Conservation (phyloP, 441 rosid species). For the Lepidium campestre region DNA sequence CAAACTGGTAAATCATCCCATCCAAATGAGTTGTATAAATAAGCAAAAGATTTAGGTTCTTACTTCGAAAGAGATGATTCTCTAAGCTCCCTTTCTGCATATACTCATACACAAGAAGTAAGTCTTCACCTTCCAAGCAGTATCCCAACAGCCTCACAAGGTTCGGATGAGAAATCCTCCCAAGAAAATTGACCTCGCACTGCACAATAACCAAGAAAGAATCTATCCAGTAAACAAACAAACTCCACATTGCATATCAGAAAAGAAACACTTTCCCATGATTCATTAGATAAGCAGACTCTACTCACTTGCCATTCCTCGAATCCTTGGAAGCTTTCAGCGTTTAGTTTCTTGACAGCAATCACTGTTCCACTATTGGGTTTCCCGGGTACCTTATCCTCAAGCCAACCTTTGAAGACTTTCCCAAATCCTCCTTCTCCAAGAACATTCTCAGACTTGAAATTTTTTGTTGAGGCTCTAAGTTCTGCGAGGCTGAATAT, state of each 20-base stretch:
- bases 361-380: slow-evolving; percentile 47
- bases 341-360: slow-evolving; percentile 81
- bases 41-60: slow-evolving; percentile 12
- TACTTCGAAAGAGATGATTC: slow-evolving; percentile 88
- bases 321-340: slow-evolving; percentile 83
- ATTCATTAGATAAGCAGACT: background rate
- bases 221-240: background rate
- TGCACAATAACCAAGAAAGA: slow-evolving; percentile 28
- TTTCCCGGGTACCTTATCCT: slow-evolving; percentile 53
- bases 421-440: slow-evolving; percentile 96
- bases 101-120: slow-evolving; percentile 78
- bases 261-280: background rate
- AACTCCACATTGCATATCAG: background rate
- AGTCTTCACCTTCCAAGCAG: slow-evolving; percentile 71
- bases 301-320: slow-evolving; percentile 89
- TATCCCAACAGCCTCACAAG: slow-evolving; percentile 79
- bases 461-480: slow-evolving; percentile 62
- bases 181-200: slow-evolving; percentile 81
- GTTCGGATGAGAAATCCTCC: slow-evolving; percentile 79
- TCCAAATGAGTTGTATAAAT: background rate
- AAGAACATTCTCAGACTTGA: slow-evolving; percentile 65
- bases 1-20: background rate
- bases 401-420: slow-evolving; percentile 93
- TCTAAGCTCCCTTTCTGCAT: slow-evolving; percentile 96
- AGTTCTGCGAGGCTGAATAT: slow-evolving; percentile 63